phyloP scores from a whole-genome alignment of 768 basidiomycete genomes.

The Strobilomyces dryophilus region DNA sequence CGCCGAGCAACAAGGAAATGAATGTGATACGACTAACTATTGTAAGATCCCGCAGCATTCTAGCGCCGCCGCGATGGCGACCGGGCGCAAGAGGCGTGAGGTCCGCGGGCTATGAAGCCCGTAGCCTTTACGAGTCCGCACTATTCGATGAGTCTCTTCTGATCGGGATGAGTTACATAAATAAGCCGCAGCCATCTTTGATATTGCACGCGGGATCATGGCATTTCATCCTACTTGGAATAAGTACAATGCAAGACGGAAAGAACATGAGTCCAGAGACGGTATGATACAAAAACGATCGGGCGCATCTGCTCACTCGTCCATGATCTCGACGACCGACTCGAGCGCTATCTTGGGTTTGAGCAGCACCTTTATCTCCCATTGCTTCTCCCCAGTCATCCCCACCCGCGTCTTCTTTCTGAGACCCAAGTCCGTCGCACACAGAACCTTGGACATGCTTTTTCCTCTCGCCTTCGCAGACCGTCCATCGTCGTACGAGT shows the following conservation, averaged over 20 bases:
- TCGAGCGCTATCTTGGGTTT: slow-evolving; percentile 39
- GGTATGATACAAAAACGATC: not conserved
- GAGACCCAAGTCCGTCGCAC: slow-evolving; percentile 37
- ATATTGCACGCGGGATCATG: too few relatives aligned
- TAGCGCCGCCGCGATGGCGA: too few relatives aligned
- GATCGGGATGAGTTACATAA: too few relatives aligned
- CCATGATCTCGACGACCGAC: slow-evolving; percentile 33
- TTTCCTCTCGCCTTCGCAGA: slow-evolving; percentile 4
- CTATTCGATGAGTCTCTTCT: too few relatives aligned
- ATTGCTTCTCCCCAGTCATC: slow-evolving; percentile 24
- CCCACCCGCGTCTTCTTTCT: slow-evolving; percentile 26
- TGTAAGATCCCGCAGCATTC: too few relatives aligned
- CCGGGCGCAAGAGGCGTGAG: too few relatives aligned
- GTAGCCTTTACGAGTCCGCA: too few relatives aligned
- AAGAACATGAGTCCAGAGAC: not conserved
- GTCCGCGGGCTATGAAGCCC: too few relatives aligned
- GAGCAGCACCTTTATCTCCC: slow-evolving; percentile 32
- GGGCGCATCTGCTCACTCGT: slow-evolving; percentile 18
- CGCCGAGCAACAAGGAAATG: too few relatives aligned
- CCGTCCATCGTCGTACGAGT: slow-evolving; percentile 29
- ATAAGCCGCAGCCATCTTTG: too few relatives aligned
- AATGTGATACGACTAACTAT: too few relatives aligned
- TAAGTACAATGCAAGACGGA: not conserved
- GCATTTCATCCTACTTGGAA: not conserved
- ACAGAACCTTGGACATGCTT: slow-evolving; percentile 24